Percentiles rank a stretch among this genome's conserved stretches.
Conservation (phyloP, 805 yeast genomes). For the Yamadazyma sp. region DNA sequence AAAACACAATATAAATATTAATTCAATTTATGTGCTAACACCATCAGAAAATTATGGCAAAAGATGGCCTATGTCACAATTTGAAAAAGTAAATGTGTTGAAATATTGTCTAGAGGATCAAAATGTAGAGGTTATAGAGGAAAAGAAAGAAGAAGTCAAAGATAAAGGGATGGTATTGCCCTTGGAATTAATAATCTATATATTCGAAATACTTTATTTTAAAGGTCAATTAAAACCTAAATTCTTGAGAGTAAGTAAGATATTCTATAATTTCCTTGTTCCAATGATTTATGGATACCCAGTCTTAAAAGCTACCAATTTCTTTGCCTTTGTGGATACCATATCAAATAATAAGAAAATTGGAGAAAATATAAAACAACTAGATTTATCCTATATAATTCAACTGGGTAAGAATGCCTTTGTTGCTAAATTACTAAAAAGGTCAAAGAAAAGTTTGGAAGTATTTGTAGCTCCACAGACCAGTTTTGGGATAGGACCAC, state of each 20-base stretch:
- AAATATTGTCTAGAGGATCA: constrained; percentile 24
- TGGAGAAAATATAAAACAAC: constrained; percentile 57
- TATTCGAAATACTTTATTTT: constrained; percentile 28
- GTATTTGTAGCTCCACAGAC: constrained; percentile 90
- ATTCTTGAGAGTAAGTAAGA: constrained; percentile 56
- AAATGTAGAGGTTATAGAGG: constrained; percentile 12
- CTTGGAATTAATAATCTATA: constrained; percentile 28
- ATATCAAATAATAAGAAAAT: constrained; percentile 46
- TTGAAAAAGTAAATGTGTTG: constrained; percentile 49
- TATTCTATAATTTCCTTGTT: constrained; percentile 58
- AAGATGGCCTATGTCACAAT: constrained; percentile 50
- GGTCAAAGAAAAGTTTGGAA: constrained; percentile 65
- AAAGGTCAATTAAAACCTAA: constrained; percentile 39
- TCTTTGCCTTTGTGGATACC: constrained; percentile 67
- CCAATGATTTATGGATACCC: constrained; percentile 69
- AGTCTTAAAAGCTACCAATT: constrained; percentile 60
- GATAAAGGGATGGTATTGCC: constrained; percentile 29
- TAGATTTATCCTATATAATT: constrained; percentile 76
- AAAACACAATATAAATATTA: constrained; percentile 20
- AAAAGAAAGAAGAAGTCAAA: constrained; percentile 9
- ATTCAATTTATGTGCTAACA: constrained; percentile 33
- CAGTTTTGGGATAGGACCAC: constrained; percentile 87
- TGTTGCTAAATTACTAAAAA: constrained; percentile 76
- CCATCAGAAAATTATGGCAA: constrained; percentile 16
- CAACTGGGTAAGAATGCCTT: constrained; percentile 91